Evolutionary conservation across 2,329 filamentous ascomycete genomes (phyloP), one percentile per base, ranked within the genome.

Genomic region (Clarireedia homoeocarpa): DNA sequence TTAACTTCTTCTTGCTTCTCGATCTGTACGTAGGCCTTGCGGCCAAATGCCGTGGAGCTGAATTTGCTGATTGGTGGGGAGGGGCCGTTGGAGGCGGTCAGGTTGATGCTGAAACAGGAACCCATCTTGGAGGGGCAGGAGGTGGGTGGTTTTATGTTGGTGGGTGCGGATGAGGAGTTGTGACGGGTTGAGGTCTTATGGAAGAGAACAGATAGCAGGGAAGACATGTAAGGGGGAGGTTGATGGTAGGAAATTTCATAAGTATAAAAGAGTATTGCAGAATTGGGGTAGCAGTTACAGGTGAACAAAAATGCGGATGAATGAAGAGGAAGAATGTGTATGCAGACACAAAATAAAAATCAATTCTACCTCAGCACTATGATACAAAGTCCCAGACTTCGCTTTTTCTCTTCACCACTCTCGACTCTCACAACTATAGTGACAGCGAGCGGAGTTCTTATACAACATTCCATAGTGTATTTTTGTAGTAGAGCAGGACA

Each of bases 11-110:
- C n/a, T 23, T 54, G 23, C 14, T 48, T 54, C n/a, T 40, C 51
- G 23, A 54, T 48, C 20, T 49, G 23, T 15, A 42, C 24, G 10
- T 54, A 40, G 4, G 44, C 15, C n/a, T 30, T 39, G 42, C 51
- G 30, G 12, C 51, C 51, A 2, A 54, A 54, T 7, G 51, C 51
- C 24, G 52, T 49, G n/a, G 44, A 54, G 39, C 44, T 40, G 17
- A 48, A 54, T 7, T n/a, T 49, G n/a, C 12, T 42, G 12, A 20
- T 30, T 1, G 24, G 24, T 23, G 51, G 44, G 15, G 44, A 54
- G 12, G 34, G 44, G 3, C 44, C 51, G 5, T 45, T 27, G 6
- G 44, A 48, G 30, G 30, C 30, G 3, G 10, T 34, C 10, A 34
- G 9, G 4, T 34, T 34, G 3, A 40, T n/a, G 4, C 23, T 48